These are phyloP conservation scores for Dipodascopsis tothii DNA, from an alignment of 805 yeast genomes.

Conservation along the genomic window DNA sequence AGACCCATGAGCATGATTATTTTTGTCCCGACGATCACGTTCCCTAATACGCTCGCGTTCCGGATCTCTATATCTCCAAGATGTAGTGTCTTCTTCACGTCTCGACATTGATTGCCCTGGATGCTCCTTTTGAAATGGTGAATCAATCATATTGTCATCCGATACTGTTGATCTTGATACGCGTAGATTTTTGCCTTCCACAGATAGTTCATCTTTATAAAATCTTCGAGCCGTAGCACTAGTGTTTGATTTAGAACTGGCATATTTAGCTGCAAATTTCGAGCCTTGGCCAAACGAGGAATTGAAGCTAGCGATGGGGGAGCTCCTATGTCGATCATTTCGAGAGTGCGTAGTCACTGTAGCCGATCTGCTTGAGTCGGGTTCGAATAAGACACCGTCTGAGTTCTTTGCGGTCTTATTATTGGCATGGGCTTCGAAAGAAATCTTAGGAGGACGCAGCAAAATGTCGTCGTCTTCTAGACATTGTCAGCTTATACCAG, in stretches of 20 bases:
- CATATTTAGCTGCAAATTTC: neutral
- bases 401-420: neutral
- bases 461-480: slow-evolving; percentile 10
- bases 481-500: neutral
- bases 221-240: neutral
- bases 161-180: neutral
- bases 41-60: slow-evolving; percentile 5
- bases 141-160: no score
- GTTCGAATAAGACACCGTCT: no score
- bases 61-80: slow-evolving; percentile 18
- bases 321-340: neutral
- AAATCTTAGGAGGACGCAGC: slow-evolving; percentile 20
- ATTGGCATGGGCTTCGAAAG: slow-evolving; percentile 4
- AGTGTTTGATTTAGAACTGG: neutral
- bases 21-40: neutral
- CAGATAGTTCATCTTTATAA: neutral
- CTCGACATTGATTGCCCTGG: neutral
- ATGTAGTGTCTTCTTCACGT: neutral
- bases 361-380: neutral
- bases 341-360: neutral
- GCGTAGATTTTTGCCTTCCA: neutral
- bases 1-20: no score
- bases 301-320: neutral
- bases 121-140: neutral
- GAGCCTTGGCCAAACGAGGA: neutral